Percentiles rank a stretch among this genome's conserved stretches.
Conservation (phyloP, 2,329 filamentous ascomycete genomes). For the Fusarium sp. region DNA sequence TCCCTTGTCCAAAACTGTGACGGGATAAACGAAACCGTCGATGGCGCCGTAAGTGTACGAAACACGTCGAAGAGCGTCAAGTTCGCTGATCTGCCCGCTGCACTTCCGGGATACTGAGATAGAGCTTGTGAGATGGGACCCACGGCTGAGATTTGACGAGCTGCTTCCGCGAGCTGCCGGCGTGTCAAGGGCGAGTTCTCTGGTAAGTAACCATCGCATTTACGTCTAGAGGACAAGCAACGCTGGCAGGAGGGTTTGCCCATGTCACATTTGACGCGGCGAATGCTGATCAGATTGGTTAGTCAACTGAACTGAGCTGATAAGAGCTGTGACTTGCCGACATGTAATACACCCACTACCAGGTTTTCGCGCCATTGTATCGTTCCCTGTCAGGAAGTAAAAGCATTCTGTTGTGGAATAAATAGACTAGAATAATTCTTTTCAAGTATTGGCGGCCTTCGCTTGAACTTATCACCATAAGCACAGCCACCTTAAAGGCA, state of each 20-base stretch:
- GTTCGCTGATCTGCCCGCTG: constrained; percentile 1
- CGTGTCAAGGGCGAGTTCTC: constrained; percentile 44
- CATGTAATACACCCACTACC: constrained; percentile 46
- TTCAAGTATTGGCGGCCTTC: background rate
- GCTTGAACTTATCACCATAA: background rate
- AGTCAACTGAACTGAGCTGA: background rate
- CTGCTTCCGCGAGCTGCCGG: constrained; percentile 48
- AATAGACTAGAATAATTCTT: background rate
- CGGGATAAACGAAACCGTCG: constrained; percentile 45
- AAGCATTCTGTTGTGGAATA: background rate
- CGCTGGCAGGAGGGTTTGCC: constrained; percentile 47
- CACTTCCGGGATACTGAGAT: constrained; percentile 32
- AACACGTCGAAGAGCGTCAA: constrained; percentile 52
- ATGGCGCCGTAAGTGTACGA: constrained; percentile 48
- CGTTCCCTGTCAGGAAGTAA: background rate
- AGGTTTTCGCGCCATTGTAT: constrained; percentile 40
- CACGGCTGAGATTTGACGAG: constrained; percentile 45
- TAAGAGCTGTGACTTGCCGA: constrained; percentile 26
- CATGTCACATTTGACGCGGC: constrained; percentile 54
- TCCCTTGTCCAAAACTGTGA: constrained; percentile 50
- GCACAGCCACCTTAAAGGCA: constrained; percentile 25
- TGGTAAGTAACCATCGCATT: constrained; percentile 51
- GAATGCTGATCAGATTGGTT: constrained; percentile 44
- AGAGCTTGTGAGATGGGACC: constrained; percentile 47
- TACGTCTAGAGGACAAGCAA: constrained; percentile 44